Base-by-base conservation (phyloP, 495 filamentous ascomycete species). In the Penicillium verhagenii region DNA sequence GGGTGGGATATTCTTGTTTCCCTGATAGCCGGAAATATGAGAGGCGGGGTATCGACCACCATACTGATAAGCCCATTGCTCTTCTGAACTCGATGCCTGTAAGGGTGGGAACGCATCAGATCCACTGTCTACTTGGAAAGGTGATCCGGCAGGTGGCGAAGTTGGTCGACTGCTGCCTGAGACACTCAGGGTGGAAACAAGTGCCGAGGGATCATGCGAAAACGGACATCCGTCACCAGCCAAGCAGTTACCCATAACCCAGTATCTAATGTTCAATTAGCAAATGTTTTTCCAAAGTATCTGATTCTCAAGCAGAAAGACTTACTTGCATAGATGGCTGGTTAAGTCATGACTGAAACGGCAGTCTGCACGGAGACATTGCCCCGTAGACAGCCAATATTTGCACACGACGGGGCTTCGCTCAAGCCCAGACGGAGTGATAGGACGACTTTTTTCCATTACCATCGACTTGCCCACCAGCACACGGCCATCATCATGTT, bases 251-350 rank as follows among this genome's bases (percentile, higher is more conserved):
- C 95, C 95, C 78, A 89, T 92, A 35, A 97, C 81, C 92, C 93
- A 99, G 63, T 97, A 97, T 69, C 91, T 96, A 60, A 10, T 25
- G 8, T 11, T 28, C 29, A 31, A 39, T 64, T 56, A 58, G 50
- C 26, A 14, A n/a, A n/a, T n/a, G n/a, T n/a, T n/a, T n/a, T n/a
- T n/a, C n/a, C n/a, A n/a, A n/a, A n/a, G n/a, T n/a, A n/a, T n/a
- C n/a, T n/a, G n/a, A 28, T n/a, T 8, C 11, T 7, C 14, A 13
- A 14, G 26, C 10, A 20, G 4, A 11, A 28, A 43, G 25, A 88
- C 90, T 79, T 79, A 97, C 88, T 97, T 99, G 92, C 95, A 99
- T 53, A 99, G 84, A 57, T 96, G 94, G 59, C 86, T 93, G 58
- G 90, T 96, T 28, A 95, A 75, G 65, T 99, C 95, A 72, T 99